These are phyloP conservation scores for Phytophthora crassamura DNA, from an alignment of 352 stramenopile genomes.

Conservation along the genomic window DNA sequence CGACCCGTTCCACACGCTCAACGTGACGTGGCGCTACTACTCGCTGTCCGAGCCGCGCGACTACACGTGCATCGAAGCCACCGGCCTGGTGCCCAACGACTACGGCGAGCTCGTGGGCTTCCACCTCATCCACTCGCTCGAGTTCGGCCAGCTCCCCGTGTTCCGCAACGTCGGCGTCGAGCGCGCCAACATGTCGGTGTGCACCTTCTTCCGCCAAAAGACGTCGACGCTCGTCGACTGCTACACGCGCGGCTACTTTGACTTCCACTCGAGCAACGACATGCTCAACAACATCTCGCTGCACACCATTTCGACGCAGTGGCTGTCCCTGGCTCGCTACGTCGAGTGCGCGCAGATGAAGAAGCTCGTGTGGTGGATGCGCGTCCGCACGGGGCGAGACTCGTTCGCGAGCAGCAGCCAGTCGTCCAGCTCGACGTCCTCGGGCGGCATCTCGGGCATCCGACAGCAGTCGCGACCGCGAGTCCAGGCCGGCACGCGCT, in stretches of 20 bases:
- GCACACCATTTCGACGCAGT: slow-evolving; percentile 50
- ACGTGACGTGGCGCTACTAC: slow-evolving; percentile 60
- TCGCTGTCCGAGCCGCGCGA: slow-evolving; percentile 51
- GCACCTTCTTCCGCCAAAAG: slow-evolving; percentile 50
- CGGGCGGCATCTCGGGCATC: slow-evolving; percentile 21
- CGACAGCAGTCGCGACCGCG: slow-evolving; percentile 11
- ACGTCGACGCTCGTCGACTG: slow-evolving; percentile 43
- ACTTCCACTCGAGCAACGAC: slow-evolving; percentile 48
- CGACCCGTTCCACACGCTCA: slow-evolving; percentile 58
- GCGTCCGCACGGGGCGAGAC: slow-evolving; percentile 40
- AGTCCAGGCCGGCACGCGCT: slow-evolving; percentile 26
- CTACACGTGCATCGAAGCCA: slow-evolving; percentile 64
- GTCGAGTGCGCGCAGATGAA: slow-evolving; percentile 56
- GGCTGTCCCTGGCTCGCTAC: slow-evolving; percentile 43
- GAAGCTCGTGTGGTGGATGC: slow-evolving; percentile 56
- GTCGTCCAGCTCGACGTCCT: slow-evolving; percentile 39
- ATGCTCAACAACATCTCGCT: slow-evolving; percentile 59
- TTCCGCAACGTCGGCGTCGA: slow-evolving; percentile 45
- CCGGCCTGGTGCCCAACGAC: slow-evolving; percentile 45
- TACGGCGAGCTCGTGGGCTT: slow-evolving; percentile 56
- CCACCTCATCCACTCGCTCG: slow-evolving; percentile 66
- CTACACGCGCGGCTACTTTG: slow-evolving; percentile 55
- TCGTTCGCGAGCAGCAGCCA: slow-evolving; percentile 50
- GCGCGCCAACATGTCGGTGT: slow-evolving; percentile 59
- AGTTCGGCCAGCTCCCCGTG: slow-evolving; percentile 48